Conservation (phyloP, 805 yeast species). For the Candida incommunis region DNA sequence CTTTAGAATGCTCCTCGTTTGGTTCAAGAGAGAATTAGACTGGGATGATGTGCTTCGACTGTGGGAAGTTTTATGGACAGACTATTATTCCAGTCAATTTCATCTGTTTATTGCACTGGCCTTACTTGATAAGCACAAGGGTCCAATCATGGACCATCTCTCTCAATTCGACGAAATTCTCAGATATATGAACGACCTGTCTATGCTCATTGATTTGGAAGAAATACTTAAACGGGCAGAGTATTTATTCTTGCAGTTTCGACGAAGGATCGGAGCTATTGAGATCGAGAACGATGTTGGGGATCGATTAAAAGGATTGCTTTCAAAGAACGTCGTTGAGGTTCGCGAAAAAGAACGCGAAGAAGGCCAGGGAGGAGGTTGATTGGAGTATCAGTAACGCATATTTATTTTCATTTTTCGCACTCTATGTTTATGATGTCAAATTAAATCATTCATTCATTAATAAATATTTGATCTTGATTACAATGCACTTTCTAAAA, state of each 20-base stretch:
- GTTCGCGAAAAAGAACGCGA: constrained; percentile 40
- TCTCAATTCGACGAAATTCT: constrained; percentile 79
- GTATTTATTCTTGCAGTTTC: constrained; percentile 63
- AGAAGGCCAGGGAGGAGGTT: constrained; percentile 24
- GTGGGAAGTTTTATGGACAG: constrained; percentile 94
- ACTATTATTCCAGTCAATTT: constrained; percentile 72
- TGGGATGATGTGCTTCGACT: constrained; percentile 62
- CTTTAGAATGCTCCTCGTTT: constrained; percentile 86
- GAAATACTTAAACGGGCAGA: constrained; percentile 78
- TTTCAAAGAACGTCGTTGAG: constrained; percentile 47
- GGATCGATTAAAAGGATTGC: constrained; percentile 42
- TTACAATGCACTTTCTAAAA: background rate
- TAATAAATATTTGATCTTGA: background rate
- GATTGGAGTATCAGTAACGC: background rate
- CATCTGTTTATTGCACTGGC: constrained; percentile 81
- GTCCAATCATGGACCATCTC: constrained; percentile 60
- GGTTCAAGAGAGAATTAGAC: constrained; percentile 85
- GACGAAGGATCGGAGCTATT: constrained; percentile 64
- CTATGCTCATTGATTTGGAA: constrained; percentile 58
- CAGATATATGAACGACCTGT: constrained; percentile 82
- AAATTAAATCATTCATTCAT: background rate
- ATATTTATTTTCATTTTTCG: background rate
- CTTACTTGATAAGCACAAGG: constrained; percentile 75
- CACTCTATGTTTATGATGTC: background rate
- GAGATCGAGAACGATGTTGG: constrained; percentile 31